Base-by-base conservation (phyloP, 2,329 filamentous ascomycete genomes). In the Calonectria ilicicola region DNA sequence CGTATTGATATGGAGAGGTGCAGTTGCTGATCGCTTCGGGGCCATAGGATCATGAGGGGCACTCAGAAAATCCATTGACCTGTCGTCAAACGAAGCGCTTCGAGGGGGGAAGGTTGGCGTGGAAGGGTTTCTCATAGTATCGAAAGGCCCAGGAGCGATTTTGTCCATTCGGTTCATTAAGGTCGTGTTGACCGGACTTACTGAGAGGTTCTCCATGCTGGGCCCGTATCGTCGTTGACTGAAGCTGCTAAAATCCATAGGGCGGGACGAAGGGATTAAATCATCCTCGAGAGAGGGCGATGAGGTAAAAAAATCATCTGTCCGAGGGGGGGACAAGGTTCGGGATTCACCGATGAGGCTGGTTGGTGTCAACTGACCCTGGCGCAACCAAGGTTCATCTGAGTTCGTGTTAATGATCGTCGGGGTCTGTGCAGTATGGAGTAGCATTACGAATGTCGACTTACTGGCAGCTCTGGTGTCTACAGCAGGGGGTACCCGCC, bases 111-210 rank as follows among this genome's bases (percentile, higher is more conserved):
- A 83, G 1, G 82, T 79, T 49, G 85, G 85, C 17, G 80, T 78
- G 4, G 83, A 80, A 35, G 82, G 79, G 46, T 83, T 84, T 75
- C 84, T 83, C 74, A 80, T 83, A 38, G 87, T 81, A 74, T 91
- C 90, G 77, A 94, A 94, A 0, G 93, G 92, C 0, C 91, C 92
- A 1, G 92, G 91, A 1, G 90, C 87, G 78, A 94, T 92, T 10
- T 85, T 88, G 76, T 94, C 89, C 87, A 94, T 90, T 65, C 91
- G 89, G 74, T 90, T 88, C 76, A 93, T 79, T 32, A 94, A 78
- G 44, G 80, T 85, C 7, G 81, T 75, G 58, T 78, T 77, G 32
- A 76, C 56, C 49, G 80, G 76, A 44, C 77, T 78, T 42, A 76
- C 62, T 26, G 78, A 80, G 29, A 76, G 75, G 72, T 72, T 75